A percentile compares a stretch with the other conserved stretches of the same genome.
Conservation (phyloP, 805 yeast genomes). For the Sugiyamaella marilandica region DNA sequence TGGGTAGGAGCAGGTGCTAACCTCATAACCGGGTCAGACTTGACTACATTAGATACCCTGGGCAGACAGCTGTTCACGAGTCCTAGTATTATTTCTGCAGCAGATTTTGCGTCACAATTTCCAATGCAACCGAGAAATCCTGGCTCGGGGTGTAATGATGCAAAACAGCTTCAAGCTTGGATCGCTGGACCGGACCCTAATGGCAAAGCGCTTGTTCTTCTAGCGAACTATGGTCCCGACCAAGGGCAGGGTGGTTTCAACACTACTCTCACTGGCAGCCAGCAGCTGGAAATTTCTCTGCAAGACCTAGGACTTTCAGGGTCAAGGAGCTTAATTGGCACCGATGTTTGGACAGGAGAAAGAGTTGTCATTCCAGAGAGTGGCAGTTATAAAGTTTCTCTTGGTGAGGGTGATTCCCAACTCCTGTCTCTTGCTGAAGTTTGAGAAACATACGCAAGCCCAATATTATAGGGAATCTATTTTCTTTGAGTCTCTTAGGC, state of each 20-base stretch:
- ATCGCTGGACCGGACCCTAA: constrained; percentile 9
- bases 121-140: constrained; percentile 18
- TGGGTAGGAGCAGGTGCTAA: constrained; percentile 15
- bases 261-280: constrained; percentile 6
- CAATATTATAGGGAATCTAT: not conserved
- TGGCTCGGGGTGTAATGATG: constrained; percentile 10
- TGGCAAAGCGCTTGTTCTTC: constrained; percentile 9
- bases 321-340: not conserved
- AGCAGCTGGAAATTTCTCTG: constrained; percentile 5
- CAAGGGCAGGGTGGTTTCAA: constrained; percentile 15
- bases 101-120: constrained; percentile 11
- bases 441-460: not conserved
- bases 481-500: not conserved
- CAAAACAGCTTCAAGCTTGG: constrained; percentile 14
- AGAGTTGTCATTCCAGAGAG: not conserved
- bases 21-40: constrained; percentile 11
- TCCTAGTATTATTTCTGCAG: constrained; percentile 7
- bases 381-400: not conserved
- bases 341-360: constrained; percentile 10
- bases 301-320: constrained; percentile 9
- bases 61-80: constrained; percentile 11
- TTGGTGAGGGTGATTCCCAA: constrained; percentile 9
- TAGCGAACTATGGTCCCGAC: constrained; percentile 14
- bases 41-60: constrained; percentile 10
- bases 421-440: not conserved